A percentile compares a stretch with the other conserved stretches of the same genome.
Conservation (phyloP, 2,329 filamentous ascomycete genomes). For the Elsinoe arachidis region DNA sequence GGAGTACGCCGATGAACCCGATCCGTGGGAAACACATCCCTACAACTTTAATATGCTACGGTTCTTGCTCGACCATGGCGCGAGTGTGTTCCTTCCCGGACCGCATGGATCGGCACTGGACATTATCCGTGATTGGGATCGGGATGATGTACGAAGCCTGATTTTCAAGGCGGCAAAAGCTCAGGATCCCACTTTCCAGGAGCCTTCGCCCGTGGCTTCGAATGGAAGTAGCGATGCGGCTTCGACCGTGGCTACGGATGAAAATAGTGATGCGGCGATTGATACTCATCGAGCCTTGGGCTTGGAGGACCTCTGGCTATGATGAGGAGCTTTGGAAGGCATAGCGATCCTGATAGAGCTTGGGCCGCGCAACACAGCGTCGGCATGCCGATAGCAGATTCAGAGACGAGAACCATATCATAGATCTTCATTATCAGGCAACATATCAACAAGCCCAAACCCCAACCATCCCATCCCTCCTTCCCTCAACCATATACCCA, state of each 20-base stretch:
- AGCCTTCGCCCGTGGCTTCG: neutral
- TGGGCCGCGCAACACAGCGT: too few species aligned
- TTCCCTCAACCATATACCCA: slow-evolving; percentile 85
- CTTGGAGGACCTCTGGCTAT: neutral
- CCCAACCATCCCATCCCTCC: slow-evolving; percentile 77
- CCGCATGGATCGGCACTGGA: neutral
- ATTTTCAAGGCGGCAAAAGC: neutral
- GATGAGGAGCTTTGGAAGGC: too few species aligned
- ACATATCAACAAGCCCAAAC: slow-evolving; percentile 67
- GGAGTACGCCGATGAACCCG: too few species aligned
- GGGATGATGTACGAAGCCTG: neutral
- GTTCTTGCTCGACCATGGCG: neutral
- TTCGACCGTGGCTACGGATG: too few species aligned
- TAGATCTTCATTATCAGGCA: too few species aligned
- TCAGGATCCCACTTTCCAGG: neutral
- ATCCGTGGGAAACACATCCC: too few species aligned
- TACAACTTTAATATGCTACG: too few species aligned
- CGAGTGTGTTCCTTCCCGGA: neutral
- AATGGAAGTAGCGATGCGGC: neutral
- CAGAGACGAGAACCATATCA: too few species aligned
- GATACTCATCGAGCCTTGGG: neutral
- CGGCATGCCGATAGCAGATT: too few species aligned
- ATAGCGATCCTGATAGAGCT: too few species aligned
- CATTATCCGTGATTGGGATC: neutral
- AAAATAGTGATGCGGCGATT: too few species aligned